Percentiles rank a stretch among this genome's conserved stretches.
phyloP scores from a whole-genome alignment of 169 alveolate species.

The Eimeria maxima region DNA sequence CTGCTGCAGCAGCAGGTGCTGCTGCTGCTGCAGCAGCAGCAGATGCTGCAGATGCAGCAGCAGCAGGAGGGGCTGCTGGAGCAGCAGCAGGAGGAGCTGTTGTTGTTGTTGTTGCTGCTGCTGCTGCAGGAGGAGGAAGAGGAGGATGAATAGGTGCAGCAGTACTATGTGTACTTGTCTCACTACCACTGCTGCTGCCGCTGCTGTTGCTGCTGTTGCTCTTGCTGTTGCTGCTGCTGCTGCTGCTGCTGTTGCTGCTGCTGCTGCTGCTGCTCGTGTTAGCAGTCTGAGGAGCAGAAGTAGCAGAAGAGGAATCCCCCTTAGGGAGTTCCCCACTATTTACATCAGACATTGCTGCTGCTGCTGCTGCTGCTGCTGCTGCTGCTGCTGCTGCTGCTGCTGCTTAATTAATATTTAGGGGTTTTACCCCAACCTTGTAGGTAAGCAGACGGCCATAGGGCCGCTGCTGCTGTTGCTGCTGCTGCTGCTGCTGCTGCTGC shows the following conservation, averaged over 20 bases:
- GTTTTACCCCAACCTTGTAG: neutral
- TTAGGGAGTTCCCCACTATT: neutral
- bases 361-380: slow-evolving; percentile 16
- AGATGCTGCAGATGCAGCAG: neutral
- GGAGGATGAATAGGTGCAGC: neutral
- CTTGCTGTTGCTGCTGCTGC: too few species aligned
- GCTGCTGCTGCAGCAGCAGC: neutral
- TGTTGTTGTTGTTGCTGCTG: neutral
- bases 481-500: neutral
- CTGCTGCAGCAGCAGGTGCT: neutral
- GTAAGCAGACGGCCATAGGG: slow-evolving; percentile 6
- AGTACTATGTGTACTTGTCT: neutral
- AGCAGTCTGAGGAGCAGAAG: neutral
- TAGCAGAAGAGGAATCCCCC: neutral
- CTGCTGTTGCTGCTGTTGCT: neutral
- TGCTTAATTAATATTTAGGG: neutral
- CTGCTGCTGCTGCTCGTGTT: slow-evolving; percentile 17
- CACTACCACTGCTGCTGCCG: neutral
- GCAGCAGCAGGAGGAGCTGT: neutral
- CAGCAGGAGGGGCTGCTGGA: neutral
- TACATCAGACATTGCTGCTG: neutral
- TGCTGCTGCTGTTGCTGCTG: too few species aligned
- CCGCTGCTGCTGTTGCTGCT: slow-evolving; percentile 24
- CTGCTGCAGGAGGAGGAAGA: neutral
- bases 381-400: slow-evolving; percentile 14